Conservation (phyloP, 2,329 filamentous ascomycete species). For the Aspergillus cejpii region DNA sequence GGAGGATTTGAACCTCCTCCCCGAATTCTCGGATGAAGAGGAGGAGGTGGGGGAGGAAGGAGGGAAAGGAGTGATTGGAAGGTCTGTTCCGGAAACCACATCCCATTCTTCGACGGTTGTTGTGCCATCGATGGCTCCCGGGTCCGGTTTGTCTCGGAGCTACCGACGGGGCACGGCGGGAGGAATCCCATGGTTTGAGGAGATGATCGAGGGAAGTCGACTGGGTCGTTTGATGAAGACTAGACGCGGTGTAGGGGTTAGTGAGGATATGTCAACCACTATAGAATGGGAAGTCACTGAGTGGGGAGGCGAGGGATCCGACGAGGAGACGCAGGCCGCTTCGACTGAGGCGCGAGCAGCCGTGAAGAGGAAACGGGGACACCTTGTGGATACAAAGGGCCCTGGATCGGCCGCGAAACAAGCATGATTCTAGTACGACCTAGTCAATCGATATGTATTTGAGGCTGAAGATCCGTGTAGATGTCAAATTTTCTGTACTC, state of each 20-base stretch:
- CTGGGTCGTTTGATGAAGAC: slow-evolving; percentile 61
- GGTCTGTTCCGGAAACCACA: slow-evolving; percentile 5
- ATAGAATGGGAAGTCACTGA: slow-evolving; percentile 83
- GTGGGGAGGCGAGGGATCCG: slow-evolving; percentile 49
- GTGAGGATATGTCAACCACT: slow-evolving; percentile 56
- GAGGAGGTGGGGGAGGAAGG: slow-evolving; percentile 8
- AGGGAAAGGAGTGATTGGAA: slow-evolving; percentile 28
- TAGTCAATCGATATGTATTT: too few relatives aligned
- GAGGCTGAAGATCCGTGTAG: neutral
- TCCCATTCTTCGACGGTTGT: slow-evolving; percentile 17
- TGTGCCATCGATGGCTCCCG: slow-evolving; percentile 16
- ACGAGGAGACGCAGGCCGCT: slow-evolving; percentile 16
- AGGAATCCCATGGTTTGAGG: slow-evolving; percentile 82
- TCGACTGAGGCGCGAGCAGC: slow-evolving; percentile 11
- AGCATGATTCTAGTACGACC: neutral
- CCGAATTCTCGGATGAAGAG: slow-evolving; percentile 26
- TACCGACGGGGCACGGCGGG: slow-evolving; percentile 35
- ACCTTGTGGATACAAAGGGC: slow-evolving; percentile 6
- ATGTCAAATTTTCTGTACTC: neutral
- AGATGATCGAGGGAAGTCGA: slow-evolving; percentile 67
- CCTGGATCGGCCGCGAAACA: neutral
- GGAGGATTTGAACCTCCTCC: slow-evolving; percentile 68
- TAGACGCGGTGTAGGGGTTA: slow-evolving; percentile 52
- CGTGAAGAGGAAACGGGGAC: slow-evolving; percentile 32
- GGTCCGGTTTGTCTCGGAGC: slow-evolving; percentile 26